A percentile compares a stretch with the other conserved stretches of the same genome.
phyloP scores from a whole-genome alignment of 768 basidiomycete species.

The Russula foetens region DNA sequence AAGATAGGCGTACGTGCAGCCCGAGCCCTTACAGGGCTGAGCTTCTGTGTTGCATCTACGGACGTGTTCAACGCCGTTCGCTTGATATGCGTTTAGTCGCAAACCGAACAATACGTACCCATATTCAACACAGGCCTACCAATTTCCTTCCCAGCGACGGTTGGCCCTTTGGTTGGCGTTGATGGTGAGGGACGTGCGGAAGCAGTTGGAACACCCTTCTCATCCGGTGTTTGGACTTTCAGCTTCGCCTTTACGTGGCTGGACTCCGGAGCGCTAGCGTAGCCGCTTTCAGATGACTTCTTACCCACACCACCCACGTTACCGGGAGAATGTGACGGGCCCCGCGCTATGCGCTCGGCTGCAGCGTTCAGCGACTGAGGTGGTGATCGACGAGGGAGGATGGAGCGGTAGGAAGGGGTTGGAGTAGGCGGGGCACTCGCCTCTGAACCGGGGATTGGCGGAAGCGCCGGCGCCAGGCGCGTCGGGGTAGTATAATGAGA shows the following conservation, averaged over 20 bases:
- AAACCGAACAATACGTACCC: conserved; percentile 35
- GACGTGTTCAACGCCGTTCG: not conserved
- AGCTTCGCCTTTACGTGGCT: not conserved
- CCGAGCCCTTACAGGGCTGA: conserved; percentile 70
- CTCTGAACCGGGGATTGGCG: conserved; percentile 46
- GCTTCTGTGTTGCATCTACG: conserved; percentile 55
- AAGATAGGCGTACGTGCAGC: conserved; percentile 54
- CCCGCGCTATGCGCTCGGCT: conserved; percentile 48
- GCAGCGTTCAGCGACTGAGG: conserved; percentile 71
- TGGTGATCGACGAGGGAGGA: conserved; percentile 45
- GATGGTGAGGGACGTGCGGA: conserved; percentile 3
- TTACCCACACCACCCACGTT: conserved; percentile 2
- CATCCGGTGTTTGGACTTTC: not conserved
- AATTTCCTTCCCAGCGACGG: conserved; percentile 49
- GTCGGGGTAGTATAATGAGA: conserved; percentile 19
- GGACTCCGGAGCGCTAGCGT: conserved; percentile 16
- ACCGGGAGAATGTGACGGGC: conserved; percentile 13
- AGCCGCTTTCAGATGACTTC: conserved; percentile 18
- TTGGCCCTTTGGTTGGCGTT: conserved; percentile 12
- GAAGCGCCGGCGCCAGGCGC: conserved; percentile 20
- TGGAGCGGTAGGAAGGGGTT: conserved; percentile 33
- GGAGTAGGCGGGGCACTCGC: conserved; percentile 49
- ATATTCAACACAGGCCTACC: conserved; percentile 63
- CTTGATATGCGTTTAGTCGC: not conserved
- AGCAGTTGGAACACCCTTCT: not conserved